Percentiles rank a stretch among this genome's conserved stretches.
phyloP scores from a whole-genome alignment of 2,329 filamentous ascomycete species.

The Botrytis porri region DNA sequence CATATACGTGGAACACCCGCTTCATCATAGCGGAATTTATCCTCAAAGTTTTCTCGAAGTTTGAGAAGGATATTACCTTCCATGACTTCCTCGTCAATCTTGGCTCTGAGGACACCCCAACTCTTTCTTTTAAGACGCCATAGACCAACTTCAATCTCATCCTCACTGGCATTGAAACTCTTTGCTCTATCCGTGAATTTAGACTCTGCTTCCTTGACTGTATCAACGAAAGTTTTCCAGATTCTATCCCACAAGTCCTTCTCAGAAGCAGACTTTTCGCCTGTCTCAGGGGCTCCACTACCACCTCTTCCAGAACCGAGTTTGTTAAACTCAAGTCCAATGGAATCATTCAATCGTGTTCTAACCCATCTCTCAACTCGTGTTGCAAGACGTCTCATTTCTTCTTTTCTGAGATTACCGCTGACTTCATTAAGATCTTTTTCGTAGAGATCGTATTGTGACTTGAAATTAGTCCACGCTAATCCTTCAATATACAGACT shows the following conservation, averaged over 20 bases:
- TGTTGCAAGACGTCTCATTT: conserved; percentile 89
- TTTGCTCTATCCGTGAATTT: conserved; percentile 85
- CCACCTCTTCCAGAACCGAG: conserved; percentile 85
- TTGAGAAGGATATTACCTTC: conserved; percentile 95
- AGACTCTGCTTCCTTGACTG: conserved; percentile 79
- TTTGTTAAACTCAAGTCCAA: conserved; percentile 94
- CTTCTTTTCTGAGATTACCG: conserved; percentile 79
- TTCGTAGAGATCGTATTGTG: conserved; percentile 75
- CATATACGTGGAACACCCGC: conserved; percentile 92
- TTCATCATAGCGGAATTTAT: conserved; percentile 98
- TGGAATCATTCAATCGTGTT: conserved; percentile 78
- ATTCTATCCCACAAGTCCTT: conserved; percentile 94
- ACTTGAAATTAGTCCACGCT: conserved; percentile 81
- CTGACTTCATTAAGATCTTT: conserved; percentile 92
- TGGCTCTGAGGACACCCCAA: conserved; percentile 85
- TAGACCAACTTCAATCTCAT: conserved; percentile 87
- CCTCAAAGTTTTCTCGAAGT: conserved; percentile 96
- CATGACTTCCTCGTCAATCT: conserved; percentile 96
- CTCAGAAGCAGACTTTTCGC: conserved; percentile 70
- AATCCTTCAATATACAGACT: conserved; percentile 75
- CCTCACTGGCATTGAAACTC: conserved; percentile 88
- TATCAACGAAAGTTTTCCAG: conserved; percentile 79
- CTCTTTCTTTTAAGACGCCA: conserved; percentile 93
- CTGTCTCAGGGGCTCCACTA: conserved; percentile 73
- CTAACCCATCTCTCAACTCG: conserved; percentile 93